Percentiles rank a stretch among this genome's conserved stretches.
phyloP scores from a whole-genome alignment of 2,329 filamentous ascomycete species.

The Uncinocarpus reesii region DNA sequence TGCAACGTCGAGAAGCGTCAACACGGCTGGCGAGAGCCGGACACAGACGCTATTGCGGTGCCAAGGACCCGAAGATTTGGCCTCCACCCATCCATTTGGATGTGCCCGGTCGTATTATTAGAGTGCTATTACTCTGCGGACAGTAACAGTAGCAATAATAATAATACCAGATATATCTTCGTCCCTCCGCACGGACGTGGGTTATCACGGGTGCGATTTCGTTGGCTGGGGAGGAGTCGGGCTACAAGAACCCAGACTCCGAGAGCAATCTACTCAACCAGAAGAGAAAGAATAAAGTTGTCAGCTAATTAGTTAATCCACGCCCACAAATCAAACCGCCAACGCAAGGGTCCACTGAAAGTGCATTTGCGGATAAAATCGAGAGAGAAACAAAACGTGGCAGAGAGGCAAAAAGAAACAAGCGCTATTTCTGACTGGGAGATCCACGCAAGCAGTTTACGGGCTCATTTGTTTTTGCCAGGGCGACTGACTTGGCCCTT shows the following conservation, averaged over 20 bases:
- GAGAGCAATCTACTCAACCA: conserved; percentile 36
- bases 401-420: background rate
- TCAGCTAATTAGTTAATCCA: conserved; percentile 24
- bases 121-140: background rate
- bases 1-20: conserved; percentile 1
- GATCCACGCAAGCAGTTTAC: background rate
- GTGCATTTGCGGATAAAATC: background rate
- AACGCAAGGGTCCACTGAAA: background rate
- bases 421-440: background rate
- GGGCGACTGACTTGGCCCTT: background rate
- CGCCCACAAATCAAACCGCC: background rate
- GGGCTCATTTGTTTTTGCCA: background rate
- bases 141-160: too few species aligned
- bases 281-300: conserved; percentile 18
- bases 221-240: conserved; percentile 6
- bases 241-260: conserved; percentile 40
- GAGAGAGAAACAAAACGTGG: background rate
- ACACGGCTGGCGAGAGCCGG: background rate
- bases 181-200: background rate
- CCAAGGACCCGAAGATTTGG: conserved; percentile 4
- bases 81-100: background rate
- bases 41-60: background rate
- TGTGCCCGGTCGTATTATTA: background rate
- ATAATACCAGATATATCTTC: too few species aligned
- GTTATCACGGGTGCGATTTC: background rate